Evolutionary conservation across 257 asterid species (phyloP), one percentile per base, ranked within the genome.

Genomic region (Coffea canephora): DNA sequence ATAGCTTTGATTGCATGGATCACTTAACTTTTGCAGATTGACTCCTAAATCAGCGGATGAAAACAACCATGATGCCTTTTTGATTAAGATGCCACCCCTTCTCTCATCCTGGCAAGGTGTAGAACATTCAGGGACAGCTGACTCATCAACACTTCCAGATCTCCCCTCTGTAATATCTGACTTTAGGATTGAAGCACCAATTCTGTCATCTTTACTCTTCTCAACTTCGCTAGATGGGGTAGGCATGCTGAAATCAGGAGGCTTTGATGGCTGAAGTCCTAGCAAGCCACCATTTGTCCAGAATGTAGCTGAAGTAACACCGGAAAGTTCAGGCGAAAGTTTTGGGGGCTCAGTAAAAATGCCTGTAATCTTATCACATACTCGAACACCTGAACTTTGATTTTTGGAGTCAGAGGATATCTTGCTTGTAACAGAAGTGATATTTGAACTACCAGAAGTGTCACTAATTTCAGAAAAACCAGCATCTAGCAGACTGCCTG

Each of bases 201-300:
- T 54, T 52, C 59, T 74, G 31, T 82, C 88, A 84, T 87, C 87
- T 76, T 82, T 85, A 65, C 68, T 83, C 73, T 69, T 34, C 46
- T 18, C 69, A 81, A 79, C 89, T 75, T 82, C 89, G 79, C 85
- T 67, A 78, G 79, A 80, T 68, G 78, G 82, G 66, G 86, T 88
- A 49, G 49, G 71, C 62, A 77, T 71, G 80, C 91, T 87, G 85
- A 18, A 89, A 87, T 90, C 98, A 5, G 96, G 98, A 45, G 99
- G 99, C 85, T 96, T 96, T 80, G 98, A 94, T 23, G 99, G 99
- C 90, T 89, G 91, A 68, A 96, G 96, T 75, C 99, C 99, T 18
- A 96, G 92, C 89, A 96, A 87, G 80, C 97, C 88, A 85, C 99
- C 99, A 82, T 96, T 96, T 74, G 99, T 96, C 99, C 99, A 96